These are phyloP conservation scores for Pseudophaeomoniella oleicola DNA, from an alignment of 2,329 filamentous ascomycete genomes.

Conservation along the genomic window DNA sequence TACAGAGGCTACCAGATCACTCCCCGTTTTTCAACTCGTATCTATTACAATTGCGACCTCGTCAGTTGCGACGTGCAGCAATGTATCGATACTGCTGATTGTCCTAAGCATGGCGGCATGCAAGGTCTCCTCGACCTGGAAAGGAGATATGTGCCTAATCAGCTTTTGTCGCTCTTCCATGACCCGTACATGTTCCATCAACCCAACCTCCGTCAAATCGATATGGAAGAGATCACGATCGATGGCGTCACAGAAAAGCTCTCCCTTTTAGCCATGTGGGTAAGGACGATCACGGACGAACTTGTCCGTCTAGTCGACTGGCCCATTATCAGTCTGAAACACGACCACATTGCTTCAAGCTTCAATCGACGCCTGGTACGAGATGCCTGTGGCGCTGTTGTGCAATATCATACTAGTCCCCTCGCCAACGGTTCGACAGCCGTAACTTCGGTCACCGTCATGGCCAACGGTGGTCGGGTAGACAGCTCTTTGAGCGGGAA, in stretches of 20 bases:
- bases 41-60: conserved; percentile 49
- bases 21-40: conserved; percentile 45
- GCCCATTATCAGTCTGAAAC: conserved; percentile 41
- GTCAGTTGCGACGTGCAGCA: neutral
- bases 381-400: conserved; percentile 30
- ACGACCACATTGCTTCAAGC: conserved; percentile 33
- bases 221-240: conserved; percentile 31
- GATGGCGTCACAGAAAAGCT: conserved; percentile 31
- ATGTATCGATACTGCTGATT: conserved; percentile 28
- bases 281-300: conserved; percentile 38
- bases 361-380: conserved; percentile 40
- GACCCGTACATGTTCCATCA: conserved; percentile 52
- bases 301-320: conserved; percentile 37
- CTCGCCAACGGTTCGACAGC: neutral
- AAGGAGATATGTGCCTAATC: conserved; percentile 37
- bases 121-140: conserved; percentile 38
- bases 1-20: conserved; percentile 41
- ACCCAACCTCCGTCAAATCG: conserved; percentile 41
- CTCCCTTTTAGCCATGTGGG: conserved; percentile 45
- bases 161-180: conserved; percentile 40
- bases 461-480: conserved; percentile 20
- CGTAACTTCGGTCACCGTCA: conserved; percentile 28
- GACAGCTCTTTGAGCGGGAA: neutral
- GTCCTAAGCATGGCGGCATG: conserved; percentile 46
- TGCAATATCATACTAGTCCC: neutral